Evolutionary conservation across 495 filamentous ascomycete genomes (phyloP).

Genomic region (Platismatia glauca): DNA sequence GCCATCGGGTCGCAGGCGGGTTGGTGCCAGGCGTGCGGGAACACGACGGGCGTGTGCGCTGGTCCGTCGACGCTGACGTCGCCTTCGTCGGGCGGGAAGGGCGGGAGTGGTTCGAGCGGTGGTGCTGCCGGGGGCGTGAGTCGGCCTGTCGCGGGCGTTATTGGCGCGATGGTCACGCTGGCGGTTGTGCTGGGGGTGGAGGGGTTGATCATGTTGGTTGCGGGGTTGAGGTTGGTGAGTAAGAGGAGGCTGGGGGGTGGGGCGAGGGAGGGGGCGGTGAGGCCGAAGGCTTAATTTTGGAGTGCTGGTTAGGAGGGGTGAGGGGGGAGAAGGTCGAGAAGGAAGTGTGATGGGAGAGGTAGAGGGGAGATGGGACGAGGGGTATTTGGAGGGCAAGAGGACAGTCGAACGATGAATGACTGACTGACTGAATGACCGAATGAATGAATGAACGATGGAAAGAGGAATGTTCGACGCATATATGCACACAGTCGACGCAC

Average conservation of each 20-base stretch:
- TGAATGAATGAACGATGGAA: too few species aligned
- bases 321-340: not conserved
- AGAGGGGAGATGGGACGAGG: too few species aligned
- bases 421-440: too few species aligned
- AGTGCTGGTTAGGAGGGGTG: not conserved
- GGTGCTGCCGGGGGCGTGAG: slow-evolving; percentile 25
- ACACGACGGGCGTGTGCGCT: slow-evolving; percentile 34
- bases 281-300: not conserved
- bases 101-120: not conserved
- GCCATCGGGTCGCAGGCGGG: slow-evolving; percentile 32
- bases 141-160: slow-evolving; percentile 44
- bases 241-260: slow-evolving; percentile 26
- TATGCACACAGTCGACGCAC: too few species aligned
- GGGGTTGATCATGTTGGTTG: slow-evolving; percentile 38
- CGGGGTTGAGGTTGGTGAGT: slow-evolving; percentile 35
- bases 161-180: slow-evolving; percentile 55
- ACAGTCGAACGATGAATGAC: too few species aligned
- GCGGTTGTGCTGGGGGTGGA: slow-evolving; percentile 43
- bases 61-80: slow-evolving; percentile 4
- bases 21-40: slow-evolving; percentile 43
- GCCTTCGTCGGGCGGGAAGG: slow-evolving; percentile 15
- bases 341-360: too few species aligned
- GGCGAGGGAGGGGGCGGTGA: not conserved
- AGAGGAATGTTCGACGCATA: too few species aligned
- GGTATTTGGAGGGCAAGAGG: too few species aligned